Base-by-base conservation (phyloP, 495 filamentous ascomycete genomes). In the Aspergillus egyptiacus region DNA sequence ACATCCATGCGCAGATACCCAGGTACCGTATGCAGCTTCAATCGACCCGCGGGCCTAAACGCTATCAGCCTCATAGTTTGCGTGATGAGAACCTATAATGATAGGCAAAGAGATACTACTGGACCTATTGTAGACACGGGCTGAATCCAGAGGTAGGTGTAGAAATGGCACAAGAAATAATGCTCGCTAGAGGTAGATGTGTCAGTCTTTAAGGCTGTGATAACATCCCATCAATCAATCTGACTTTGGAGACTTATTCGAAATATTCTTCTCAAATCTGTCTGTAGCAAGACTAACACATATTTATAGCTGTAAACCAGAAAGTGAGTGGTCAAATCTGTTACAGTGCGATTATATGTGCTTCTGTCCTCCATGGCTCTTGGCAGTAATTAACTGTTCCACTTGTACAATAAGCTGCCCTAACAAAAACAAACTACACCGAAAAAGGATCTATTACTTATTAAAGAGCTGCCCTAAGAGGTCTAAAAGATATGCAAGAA, bases 121-220 rank as follows among this genome's bases (percentile, higher is more conserved):
- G 10, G 19, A 14, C 8, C 25, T n/a, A 13, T 38, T 30, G 4
- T 8, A 27, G 14, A 32, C 22, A 38, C 39, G 38, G 23, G 15
- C 5, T 20, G 39, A 28, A 17, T 37, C 30, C 18, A 37, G 15
- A 5, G 74, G 80, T 19, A 80, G 67, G 27, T 77, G 65, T 43
- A 83, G 58, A 24, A n/a, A 82, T 74, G 9, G 79, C 77, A 60
- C 80, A 82, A n/a, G 78, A 82, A n/a, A 81, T 70, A 50, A 76
- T 73, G 32, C 69, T 69, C 20, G 69, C 65, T 25, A 77, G 77
- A 53, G 81, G 79, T 39, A 78, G 60, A 51, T 72, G 80, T 8
- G 80, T 82, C 39, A 79, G 61, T 57, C 75, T 77, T 37, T 81
- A 78, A 9, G 79, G 67, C 10, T 74, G 63, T 46, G 66, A 66